These are phyloP conservation scores for Boletus edulis DNA, from an alignment of 768 basidiomycete species.

Conservation along the genomic window DNA sequence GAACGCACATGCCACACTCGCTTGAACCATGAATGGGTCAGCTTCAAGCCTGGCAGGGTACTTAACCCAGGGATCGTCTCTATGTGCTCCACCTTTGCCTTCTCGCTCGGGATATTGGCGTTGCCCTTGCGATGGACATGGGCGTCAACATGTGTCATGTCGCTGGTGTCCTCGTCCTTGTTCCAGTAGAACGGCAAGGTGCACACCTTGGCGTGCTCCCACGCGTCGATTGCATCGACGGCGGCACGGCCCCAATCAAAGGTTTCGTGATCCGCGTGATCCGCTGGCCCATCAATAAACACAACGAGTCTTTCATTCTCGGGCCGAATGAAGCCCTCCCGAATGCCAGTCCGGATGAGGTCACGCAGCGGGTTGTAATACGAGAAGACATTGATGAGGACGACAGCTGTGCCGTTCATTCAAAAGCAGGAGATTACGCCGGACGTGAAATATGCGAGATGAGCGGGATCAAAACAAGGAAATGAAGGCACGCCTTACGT, in stretches of 20 bases:
- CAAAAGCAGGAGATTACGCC: not conserved
- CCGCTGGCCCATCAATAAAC: conserved; percentile 73
- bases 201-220: conserved; percentile 41
- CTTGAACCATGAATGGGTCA: conserved; percentile 30
- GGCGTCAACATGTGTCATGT: conserved; percentile 20
- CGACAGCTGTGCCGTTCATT: conserved; percentile 52
- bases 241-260: conserved; percentile 82
- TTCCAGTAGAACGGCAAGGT: conserved; percentile 50
- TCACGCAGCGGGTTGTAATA: conserved; percentile 83
- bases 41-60: conserved; percentile 22
- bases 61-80: conserved; percentile 22
- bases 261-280: conserved; percentile 46
- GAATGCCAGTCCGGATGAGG: conserved; percentile 64
- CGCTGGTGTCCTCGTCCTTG: conserved; percentile 35
- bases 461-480: not conserved
- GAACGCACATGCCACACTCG: conserved; percentile 34
- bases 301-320: conserved; percentile 59
- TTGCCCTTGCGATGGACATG: not conserved
- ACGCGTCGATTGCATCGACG: conserved; percentile 58
- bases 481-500: conserved; percentile 45
- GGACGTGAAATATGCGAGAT: not conserved
- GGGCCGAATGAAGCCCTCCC: conserved; percentile 72
- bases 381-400: conserved; percentile 80
- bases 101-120: not conserved
- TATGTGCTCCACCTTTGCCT: conserved; percentile 17